Evolutionary conservation across 108 stramenopile genomes (phyloP).

Genomic region (Stephanodiscus minutulus): DNA sequence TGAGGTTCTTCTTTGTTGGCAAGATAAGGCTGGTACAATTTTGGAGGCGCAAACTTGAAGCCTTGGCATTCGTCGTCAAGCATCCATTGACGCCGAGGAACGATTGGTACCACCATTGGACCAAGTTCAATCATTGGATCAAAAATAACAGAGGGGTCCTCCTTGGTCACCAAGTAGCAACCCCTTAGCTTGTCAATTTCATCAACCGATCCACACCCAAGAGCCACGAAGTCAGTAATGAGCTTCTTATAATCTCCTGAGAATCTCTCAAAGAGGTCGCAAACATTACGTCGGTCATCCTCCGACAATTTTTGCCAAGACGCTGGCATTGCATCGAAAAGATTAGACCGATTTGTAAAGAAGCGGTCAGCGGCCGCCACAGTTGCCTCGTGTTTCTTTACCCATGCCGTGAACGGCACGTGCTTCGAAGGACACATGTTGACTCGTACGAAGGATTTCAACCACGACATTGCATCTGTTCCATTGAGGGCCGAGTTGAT

Average conservation of each 20-base stretch:
- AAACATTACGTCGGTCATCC: background rate
- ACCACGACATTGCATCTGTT: too few species aligned
- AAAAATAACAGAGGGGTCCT: constrained; percentile 8
- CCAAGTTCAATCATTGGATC: background rate
- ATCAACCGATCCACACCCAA: background rate
- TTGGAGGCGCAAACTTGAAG: background rate
- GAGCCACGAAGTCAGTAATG: background rate
- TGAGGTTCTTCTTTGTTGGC: too few species aligned
- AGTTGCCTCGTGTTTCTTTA: background rate
- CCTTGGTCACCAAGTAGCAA: constrained; percentile 8
- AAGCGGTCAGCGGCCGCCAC: constrained; percentile 8
- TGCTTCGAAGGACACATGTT: too few species aligned
- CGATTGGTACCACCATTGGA: too few species aligned
- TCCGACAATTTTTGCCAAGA: constrained; percentile 3
- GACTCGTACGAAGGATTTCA: too few species aligned
- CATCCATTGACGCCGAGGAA: background rate
- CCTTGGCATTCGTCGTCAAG: background rate
- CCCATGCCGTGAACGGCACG: too few species aligned
- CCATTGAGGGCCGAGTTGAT: too few species aligned
- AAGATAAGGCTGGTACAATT: too few species aligned
- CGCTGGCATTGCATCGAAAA: constrained; percentile 18
- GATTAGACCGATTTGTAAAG: constrained; percentile 3
- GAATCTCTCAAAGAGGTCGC: background rate
- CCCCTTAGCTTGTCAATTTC: constrained; percentile 16
- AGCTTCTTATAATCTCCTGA: background rate